Evolutionary conservation across 2,329 filamentous ascomycete genomes (phyloP), one percentile per base, ranked within the genome.

Genomic region (Trichoderma semiorbis): DNA sequence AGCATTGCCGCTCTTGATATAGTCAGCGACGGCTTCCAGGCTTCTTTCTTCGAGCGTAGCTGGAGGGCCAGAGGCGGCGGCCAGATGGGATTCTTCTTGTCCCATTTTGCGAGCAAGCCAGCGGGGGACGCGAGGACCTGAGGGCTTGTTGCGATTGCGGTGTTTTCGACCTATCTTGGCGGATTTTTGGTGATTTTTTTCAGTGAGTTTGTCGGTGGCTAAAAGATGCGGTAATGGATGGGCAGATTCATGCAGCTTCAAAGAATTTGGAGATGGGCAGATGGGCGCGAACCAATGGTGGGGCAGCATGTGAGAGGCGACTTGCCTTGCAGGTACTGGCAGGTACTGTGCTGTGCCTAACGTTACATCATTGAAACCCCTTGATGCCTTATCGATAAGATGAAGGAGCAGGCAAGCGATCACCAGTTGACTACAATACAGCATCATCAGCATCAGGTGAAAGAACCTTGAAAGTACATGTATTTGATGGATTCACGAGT

Each of bases 1-100:
- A 39, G 87, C 90, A 63, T 86, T 81, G 60, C 91, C 92, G 77
- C 90, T 86, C 75, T 89, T 90, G 81, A 99, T 95, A 77, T 93
- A 91, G 32, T 92, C 87, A n/a, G 94, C 95, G 50, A 98, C 85
- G 5, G 89, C 92, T 21, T 91, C 85, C 16, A 98, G 81, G 32
- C 87, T 92, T 70, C 94, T 90, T 36, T 87, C 88, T 55, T 87
- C 83, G 16, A 98, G 86, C 0, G 90, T 93, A 68, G 85, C 79
- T 1, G 95, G 89, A 47, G 84, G 82, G 67, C 88, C 89, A 74
- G 87, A 86, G 74, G 92, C 89, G 78, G 91, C 88, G 8, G 78
- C 72, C 74, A 95, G 83, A 36, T 84, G 85, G 28, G 93, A 97
- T 75, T 90, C 86, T 79, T 97, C 93, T 81, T 97, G 94, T 72